A percentile compares a stretch with the other conserved stretches of the same genome.
These are phyloP conservation scores for Termitomyces eurrhizus DNA, from an alignment of 768 basidiomycete species.

Conservation along the genomic window DNA sequence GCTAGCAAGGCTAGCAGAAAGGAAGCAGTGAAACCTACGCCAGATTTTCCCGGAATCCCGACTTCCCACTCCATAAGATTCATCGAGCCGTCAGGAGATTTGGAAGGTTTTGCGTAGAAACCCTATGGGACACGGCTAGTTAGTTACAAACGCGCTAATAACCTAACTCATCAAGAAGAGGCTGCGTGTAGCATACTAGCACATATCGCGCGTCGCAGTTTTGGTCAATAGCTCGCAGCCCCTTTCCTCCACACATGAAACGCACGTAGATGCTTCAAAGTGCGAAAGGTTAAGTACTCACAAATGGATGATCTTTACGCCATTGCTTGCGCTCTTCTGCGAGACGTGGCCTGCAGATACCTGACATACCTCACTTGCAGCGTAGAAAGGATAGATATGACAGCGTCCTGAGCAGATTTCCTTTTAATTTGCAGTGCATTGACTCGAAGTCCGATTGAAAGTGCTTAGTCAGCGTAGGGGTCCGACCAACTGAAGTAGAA, in stretches of 20 bases:
- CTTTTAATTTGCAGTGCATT: constrained; percentile 9
- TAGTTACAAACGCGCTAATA: constrained; percentile 5
- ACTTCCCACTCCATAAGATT: constrained; percentile 99
- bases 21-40: constrained; percentile 48
- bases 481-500: not conserved
- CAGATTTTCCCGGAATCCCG: constrained; percentile 91
- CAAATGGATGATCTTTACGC: constrained; percentile 98
- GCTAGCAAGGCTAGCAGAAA: not conserved
- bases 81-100: constrained; percentile 88
- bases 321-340: constrained; percentile 98
- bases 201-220: constrained; percentile 6
- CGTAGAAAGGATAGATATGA: not conserved
- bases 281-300: constrained; percentile 39
- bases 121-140: constrained; percentile 50
- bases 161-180: constrained; percentile 2
- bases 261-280: not conserved
- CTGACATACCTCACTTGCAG: constrained; percentile 56
- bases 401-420: not conserved
- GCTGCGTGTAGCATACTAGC: not conserved
- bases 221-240: not conserved
- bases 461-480: constrained; percentile 11
- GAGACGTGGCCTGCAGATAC: constrained; percentile 89
- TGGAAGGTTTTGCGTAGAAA: constrained; percentile 93
- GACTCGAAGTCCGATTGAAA: constrained; percentile 5
- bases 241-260: not conserved